These are phyloP conservation scores for Combretum micranthum DNA, from an alignment of 345 rosid species.

Conservation along the genomic window DNA sequence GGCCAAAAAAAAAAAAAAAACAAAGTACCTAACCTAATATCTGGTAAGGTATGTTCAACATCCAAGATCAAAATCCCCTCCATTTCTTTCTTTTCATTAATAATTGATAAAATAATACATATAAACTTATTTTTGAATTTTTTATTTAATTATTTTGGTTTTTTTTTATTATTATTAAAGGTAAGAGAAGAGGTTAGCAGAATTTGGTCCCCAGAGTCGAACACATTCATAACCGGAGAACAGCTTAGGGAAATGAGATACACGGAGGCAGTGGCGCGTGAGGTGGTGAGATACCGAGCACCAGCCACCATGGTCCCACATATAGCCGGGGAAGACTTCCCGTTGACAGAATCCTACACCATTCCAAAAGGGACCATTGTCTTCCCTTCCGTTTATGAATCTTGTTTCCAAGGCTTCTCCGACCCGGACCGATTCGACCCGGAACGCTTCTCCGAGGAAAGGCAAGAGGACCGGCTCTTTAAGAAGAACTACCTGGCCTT, in stretches of 20 bases:
- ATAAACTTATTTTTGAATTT: too few relatives aligned
- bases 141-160: too few relatives aligned
- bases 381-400: conserved; percentile 75
- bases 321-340: conserved; percentile 59
- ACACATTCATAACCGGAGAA: conserved; percentile 43
- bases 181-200: conserved; percentile 61
- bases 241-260: conserved; percentile 67
- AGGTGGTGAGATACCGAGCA: conserved; percentile 59
- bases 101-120: too few relatives aligned
- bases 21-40: too few relatives aligned
- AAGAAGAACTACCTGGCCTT: conserved; percentile 61
- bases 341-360: conserved; percentile 57
- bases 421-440: conserved; percentile 74
- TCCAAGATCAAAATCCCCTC: neutral
- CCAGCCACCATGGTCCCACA: conserved; percentile 92
- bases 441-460: conserved; percentile 54
- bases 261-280: conserved; percentile 86
- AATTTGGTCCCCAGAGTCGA: conserved; percentile 72
- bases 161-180: too few relatives aligned
- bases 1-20: too few relatives aligned
- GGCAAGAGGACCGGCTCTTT: conserved; percentile 49
- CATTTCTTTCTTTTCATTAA: neutral
- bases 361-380: conserved; percentile 76
- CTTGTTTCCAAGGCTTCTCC: conserved; percentile 74
- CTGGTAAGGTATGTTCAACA: too few relatives aligned